phyloP scores from a whole-genome alignment of 2,329 filamentous ascomycete genomes.

The Diaporthe nobilis region DNA sequence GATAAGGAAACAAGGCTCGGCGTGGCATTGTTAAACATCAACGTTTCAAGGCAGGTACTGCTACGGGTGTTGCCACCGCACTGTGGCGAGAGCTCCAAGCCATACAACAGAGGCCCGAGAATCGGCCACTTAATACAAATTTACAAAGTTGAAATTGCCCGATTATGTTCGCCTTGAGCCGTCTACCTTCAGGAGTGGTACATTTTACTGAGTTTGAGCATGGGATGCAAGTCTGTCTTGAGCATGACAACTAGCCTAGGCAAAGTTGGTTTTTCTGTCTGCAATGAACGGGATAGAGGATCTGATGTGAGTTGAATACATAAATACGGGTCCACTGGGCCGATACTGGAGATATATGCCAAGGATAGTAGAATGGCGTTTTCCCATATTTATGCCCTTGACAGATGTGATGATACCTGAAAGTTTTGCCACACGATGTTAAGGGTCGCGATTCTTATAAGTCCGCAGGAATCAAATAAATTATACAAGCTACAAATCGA shows the following conservation, averaged over 20 bases:
- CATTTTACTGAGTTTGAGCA: background rate
- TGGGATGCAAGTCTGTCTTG: background rate
- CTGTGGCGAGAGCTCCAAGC: background rate
- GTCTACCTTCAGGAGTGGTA: background rate
- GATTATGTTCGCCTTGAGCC: background rate
- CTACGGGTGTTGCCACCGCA: background rate
- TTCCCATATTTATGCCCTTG: too few species aligned
- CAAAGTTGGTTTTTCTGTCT: background rate
- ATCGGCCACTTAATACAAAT: too few species aligned
- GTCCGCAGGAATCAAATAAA: background rate
- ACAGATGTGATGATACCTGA: too few species aligned
- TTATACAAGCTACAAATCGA: background rate
- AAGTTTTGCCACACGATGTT: background rate
- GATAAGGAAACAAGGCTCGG: background rate
- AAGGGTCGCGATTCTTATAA: background rate
- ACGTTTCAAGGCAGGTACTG: background rate
- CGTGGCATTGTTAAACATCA: background rate
- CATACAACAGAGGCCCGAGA: background rate
- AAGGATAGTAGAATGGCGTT: too few species aligned
- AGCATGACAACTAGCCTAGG: background rate
- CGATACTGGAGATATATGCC: too few species aligned
- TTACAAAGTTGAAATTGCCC: background rate
- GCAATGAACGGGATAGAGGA: background rate
- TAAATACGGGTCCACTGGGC: too few species aligned
- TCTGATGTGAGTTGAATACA: too few species aligned